Evolutionary conservation across 2,329 filamentous ascomycete species (phyloP).

Genomic region (Sphaceloma murrayae): DNA sequence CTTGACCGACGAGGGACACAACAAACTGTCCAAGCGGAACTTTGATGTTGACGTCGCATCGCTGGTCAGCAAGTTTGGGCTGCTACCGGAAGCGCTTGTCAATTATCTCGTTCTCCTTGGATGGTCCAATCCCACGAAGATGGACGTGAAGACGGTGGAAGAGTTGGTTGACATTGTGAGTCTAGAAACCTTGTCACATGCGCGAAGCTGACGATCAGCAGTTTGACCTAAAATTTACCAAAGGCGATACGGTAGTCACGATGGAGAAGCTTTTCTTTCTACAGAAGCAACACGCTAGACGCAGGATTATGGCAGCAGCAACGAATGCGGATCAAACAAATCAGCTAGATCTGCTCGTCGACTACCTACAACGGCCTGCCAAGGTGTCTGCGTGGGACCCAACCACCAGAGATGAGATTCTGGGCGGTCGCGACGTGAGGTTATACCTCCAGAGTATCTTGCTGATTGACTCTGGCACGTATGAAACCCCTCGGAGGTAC

Average conservation of each 20-base stretch:
- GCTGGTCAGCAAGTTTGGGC: conserved; percentile 47
- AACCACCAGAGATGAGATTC: background rate
- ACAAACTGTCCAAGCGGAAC: conserved; percentile 69
- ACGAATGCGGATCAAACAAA: conserved; percentile 29
- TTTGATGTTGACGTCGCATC: conserved; percentile 51
- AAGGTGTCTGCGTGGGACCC: conserved; percentile 15
- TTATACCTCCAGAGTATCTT: conserved; percentile 45
- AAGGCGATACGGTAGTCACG: conserved; percentile 76
- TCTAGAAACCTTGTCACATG: background rate
- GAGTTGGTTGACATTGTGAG: conserved; percentile 61
- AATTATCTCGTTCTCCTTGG: conserved; percentile 83
- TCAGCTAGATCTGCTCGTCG: conserved; percentile 31
- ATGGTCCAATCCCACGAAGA: conserved; percentile 61
- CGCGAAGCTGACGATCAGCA: conserved; percentile 27
- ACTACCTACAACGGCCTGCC: conserved; percentile 22
- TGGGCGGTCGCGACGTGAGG: conserved; percentile 27
- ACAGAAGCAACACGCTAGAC: conserved; percentile 58
- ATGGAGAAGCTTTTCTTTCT: conserved; percentile 72
- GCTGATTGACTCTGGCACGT: conserved; percentile 47
- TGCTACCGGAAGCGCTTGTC: conserved; percentile 54
- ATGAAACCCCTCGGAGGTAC: conserved; percentile 47
- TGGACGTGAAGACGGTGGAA: conserved; percentile 61
- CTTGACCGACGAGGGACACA: conserved; percentile 38
- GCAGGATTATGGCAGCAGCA: conserved; percentile 39
- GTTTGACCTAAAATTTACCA: conserved; percentile 82